Evolutionary conservation across 1,284 basidiomycete genomes (phyloP).

Genomic region (Boletus smithii): DNA sequence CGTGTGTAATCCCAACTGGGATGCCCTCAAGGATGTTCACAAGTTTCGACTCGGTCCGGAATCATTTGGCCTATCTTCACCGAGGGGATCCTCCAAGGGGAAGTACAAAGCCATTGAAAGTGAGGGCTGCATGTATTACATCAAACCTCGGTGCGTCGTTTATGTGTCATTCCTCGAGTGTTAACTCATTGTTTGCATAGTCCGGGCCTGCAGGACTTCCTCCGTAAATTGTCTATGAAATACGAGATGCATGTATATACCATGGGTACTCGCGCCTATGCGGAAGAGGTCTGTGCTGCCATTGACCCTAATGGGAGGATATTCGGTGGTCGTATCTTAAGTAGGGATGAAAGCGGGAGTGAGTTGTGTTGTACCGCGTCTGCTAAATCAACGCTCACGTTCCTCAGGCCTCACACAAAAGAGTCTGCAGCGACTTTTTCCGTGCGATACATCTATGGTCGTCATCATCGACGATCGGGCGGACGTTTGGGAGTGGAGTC

Average conservation of each 20-base stretch:
- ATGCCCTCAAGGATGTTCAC: conserved; percentile 83
- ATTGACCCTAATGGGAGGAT: conserved; percentile 87
- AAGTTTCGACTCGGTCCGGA: conserved; percentile 86
- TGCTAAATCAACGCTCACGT: conserved; percentile 7
- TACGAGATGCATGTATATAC: conserved; percentile 99
- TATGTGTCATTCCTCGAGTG: conserved; percentile 8
- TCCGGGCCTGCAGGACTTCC: conserved; percentile 83
- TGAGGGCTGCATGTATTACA: conserved; percentile 92
- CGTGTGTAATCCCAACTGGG: conserved; percentile 84
- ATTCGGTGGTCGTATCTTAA: conserved; percentile 87
- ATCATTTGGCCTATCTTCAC: conserved; percentile 52
- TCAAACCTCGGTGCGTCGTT: conserved; percentile 81
- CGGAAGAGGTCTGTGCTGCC: conserved; percentile 89
- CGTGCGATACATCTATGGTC: conserved; percentile 97
- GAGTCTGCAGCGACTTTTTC: conserved; percentile 87
- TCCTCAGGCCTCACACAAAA: conserved; percentile 80
- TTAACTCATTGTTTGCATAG: conserved; percentile 41
- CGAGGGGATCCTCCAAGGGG: conserved; percentile 34
- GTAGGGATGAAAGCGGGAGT: conserved; percentile 95
- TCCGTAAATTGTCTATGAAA: conserved; percentile 66
- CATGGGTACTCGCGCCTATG: conserved; percentile 97
- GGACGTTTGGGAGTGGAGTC: conserved; percentile 96
- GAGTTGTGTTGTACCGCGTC: conserved; percentile 34
- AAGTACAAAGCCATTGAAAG: conserved; percentile 63
- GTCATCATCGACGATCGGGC: conserved; percentile 98